These are phyloP conservation scores for Xylariaceae sp. DNA, from an alignment of 2,329 filamentous ascomycete species.

Conservation along the genomic window DNA sequence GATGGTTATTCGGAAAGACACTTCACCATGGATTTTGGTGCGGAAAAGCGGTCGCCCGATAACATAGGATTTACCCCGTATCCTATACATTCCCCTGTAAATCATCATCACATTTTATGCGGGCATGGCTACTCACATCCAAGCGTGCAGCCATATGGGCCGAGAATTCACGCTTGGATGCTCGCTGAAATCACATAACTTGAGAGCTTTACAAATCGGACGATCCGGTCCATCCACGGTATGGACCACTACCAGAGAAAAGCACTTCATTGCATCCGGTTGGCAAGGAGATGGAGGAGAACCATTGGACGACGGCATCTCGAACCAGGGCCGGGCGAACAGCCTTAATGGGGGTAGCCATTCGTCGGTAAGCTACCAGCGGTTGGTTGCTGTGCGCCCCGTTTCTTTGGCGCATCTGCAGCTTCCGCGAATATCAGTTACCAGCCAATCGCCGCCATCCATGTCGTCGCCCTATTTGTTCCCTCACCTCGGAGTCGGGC, in stretches of 20 bases:
- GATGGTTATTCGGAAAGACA: background rate
- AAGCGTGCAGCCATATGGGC: constrained; percentile 15
- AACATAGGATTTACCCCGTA: background rate
- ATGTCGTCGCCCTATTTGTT: constrained; percentile 27
- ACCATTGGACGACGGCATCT: constrained; percentile 23
- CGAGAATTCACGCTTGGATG: constrained; percentile 9
- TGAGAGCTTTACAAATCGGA: constrained; percentile 7
- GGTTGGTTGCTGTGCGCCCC: constrained; percentile 25
- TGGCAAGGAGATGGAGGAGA: constrained; percentile 17
- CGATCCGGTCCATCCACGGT: constrained; percentile 12
- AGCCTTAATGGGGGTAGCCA: constrained; percentile 16
- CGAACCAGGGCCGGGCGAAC: constrained; percentile 18
- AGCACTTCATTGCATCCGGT: constrained; percentile 16
- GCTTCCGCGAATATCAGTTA: background rate
- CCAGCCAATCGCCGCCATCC: constrained; percentile 22
- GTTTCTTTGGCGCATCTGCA: constrained; percentile 20
- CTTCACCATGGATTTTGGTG: constrained; percentile 4
- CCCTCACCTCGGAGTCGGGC: constrained; percentile 22
- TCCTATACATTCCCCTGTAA: constrained; percentile 9
- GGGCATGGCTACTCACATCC: constrained; percentile 17
- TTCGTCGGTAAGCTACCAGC: constrained; percentile 17
- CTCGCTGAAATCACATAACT: constrained; percentile 11
- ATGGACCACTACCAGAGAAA: constrained; percentile 15
- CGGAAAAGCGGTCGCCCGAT: background rate
- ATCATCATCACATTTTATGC: constrained; percentile 15